Base-by-base conservation (phyloP, 768 basidiomycete species). In the Phaeolepiota aurea region DNA sequence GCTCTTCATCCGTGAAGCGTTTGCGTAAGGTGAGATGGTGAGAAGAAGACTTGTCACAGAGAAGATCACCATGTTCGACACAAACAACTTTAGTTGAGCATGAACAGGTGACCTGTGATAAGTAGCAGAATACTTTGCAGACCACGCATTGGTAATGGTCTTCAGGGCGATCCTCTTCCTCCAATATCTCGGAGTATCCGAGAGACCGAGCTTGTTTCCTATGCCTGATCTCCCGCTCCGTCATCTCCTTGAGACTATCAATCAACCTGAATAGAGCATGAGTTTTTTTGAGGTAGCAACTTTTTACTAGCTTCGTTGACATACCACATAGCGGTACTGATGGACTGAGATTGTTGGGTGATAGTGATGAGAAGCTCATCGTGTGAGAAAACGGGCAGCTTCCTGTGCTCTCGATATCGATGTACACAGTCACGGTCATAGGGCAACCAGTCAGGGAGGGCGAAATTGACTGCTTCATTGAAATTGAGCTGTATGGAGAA, bases 391-490 rank as follows among this genome's bases (percentile, higher is more conserved):
- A 99, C 96, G 3, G 96, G 96, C 30, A 87, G 70, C 58, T 98
- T 98, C 59, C 79, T 66, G 60, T 96, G 85, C 47, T 88, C 81
- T 51, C 88, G 80, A 59, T 99, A 98, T 32, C 88, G 77, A 54
- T 82, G 73, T 10, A 93, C 90, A 54, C 91, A 96, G 42, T 87
- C 87, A 30, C 86, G 75, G 23, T 88, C 96, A 47, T 76, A 79
- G 5, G 83, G 69, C 34, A 98, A 66, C 96, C 96, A 99, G 57
- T 97, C 91, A 18, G 92, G 89, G 19, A 96, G 68, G 9, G 96
- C 94, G 54, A 98, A 98, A 60, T 99, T 98, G 54, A 98, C 94
- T 3, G 94, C 96, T 66, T 98, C 96, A 58, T 97, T 97, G 69
- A 97, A 93, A 64, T 99, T 99, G 53, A 98, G 66, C 92, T 96